phyloP scores from a whole-genome alignment of 495 filamentous ascomycete genomes.

The Pyrenopolyporus hunteri region DNA sequence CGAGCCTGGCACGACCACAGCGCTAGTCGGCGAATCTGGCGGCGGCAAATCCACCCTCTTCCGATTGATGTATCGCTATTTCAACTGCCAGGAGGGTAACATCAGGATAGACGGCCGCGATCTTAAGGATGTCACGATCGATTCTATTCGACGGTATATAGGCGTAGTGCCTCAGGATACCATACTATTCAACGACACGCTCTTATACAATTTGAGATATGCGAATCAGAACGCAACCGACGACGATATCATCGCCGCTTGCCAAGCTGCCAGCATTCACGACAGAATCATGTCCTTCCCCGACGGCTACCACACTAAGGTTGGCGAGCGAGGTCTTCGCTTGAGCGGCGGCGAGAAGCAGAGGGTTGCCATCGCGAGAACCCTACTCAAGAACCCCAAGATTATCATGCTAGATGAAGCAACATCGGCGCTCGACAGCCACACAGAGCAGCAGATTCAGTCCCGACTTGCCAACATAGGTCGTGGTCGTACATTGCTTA shows the following conservation, averaged over 20 bases:
- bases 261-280: slow-evolving; percentile 90
- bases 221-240: slow-evolving; percentile 85
- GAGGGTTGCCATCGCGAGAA: slow-evolving; percentile 93
- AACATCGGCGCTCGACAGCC: slow-evolving; percentile 91
- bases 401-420: slow-evolving; percentile 98
- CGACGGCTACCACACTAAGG: slow-evolving; percentile 88
- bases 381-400: slow-evolving; percentile 92
- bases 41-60: slow-evolving; percentile 99
- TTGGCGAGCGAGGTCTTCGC: slow-evolving; percentile 91
- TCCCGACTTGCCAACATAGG: slow-evolving; percentile 79
- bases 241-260: slow-evolving; percentile 88
- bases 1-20: slow-evolving; percentile 88
- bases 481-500: slow-evolving; percentile 78
- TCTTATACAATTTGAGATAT: slow-evolving; percentile 97
- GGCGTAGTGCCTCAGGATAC: slow-evolving; percentile 98
- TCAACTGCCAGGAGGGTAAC: slow-evolving; percentile 76
- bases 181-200: slow-evolving; percentile 91
- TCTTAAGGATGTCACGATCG: slow-evolving; percentile 85
- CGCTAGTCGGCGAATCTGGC: slow-evolving; percentile 93
- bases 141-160: slow-evolving; percentile 87
- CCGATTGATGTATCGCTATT: slow-evolving; percentile 93
- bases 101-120: slow-evolving; percentile 86
- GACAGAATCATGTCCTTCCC: slow-evolving; percentile 95
- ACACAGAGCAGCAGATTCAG: slow-evolving; percentile 97
- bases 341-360: slow-evolving; percentile 97